Base-by-base conservation (phyloP, 2,329 filamentous ascomycete species). In the Ophiostoma australiae region DNA sequence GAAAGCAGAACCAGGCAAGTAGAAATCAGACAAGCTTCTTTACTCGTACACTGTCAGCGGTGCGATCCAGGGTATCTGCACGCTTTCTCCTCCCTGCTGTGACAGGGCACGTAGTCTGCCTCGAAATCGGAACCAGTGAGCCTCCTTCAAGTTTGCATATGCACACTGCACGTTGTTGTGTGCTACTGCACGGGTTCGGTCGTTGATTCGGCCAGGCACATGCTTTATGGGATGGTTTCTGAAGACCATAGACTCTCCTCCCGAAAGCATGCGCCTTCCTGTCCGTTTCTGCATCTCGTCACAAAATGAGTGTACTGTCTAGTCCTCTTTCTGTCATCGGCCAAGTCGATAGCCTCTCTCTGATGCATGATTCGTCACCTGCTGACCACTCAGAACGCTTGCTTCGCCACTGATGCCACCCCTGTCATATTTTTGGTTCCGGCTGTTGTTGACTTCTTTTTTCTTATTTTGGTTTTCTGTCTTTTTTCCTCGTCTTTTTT, bases 291-390 rank as follows among this genome's bases (percentile, higher is more conserved):
- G 58, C 27, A 63, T 63, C 27, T 27, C 33, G 27, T 33, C 58
- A 63, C 27, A 17, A 35, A 27, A 58, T 48, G 23, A 6, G 4
- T 58, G 52, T 11, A 27, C 10, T 63, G 52, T 17, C 58, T 33
- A 52, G 37, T 48, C n/a, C 63, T 41, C 65, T 27, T 67, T 67
- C 65, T 27, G 37, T 4, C 65, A 67, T 67, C 65, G 23, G 65
- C 35, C 37, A 15, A 27, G 35, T 67, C 17, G 65, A 27, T 23
- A 39, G 23, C 23, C 37, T 41, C n/a, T 23, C 33, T 31, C 11
- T 48, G 23, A 39, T 67, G 23, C 20, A 15, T 67, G 65, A 67
- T 67, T 67, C 63, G 63, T 41, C 31, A 11, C 20, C n/a, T 27
- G 20, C 27, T 44, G 35, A 67, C 65, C 65, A 67, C 65, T 27